Conservation (phyloP, 1,284 basidiomycete genomes). For the Heterobasidion occidentale region DNA sequence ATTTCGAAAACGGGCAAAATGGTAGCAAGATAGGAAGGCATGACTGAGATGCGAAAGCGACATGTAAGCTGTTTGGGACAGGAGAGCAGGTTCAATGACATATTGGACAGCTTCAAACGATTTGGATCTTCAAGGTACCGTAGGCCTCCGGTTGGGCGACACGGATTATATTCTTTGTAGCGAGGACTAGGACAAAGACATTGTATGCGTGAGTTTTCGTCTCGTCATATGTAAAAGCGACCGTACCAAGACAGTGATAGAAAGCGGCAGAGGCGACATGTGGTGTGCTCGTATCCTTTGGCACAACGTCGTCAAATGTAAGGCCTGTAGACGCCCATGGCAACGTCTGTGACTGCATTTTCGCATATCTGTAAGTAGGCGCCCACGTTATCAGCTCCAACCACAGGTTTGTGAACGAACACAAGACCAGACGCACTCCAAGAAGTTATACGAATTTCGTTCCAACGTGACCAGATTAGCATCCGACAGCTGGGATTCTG, state of each 20-base stretch:
- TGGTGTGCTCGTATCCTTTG: conserved; percentile 53
- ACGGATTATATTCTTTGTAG: conserved; percentile 53
- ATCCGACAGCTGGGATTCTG: conserved; percentile 47
- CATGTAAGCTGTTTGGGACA: background rate
- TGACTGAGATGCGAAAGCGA: background rate
- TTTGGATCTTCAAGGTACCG: conserved; percentile 34
- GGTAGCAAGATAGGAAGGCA: too few species aligned
- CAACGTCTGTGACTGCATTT: conserved; percentile 62
- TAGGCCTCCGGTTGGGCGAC: conserved; percentile 49
- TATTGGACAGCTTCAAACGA: conserved; percentile 15
- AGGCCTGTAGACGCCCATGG: conserved; percentile 38
- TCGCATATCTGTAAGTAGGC: conserved; percentile 49
- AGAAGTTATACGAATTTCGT: conserved; percentile 67
- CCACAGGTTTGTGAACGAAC: background rate
- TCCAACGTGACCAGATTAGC: conserved; percentile 53
- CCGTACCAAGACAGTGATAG: conserved; percentile 72
- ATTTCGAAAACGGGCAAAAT: too few species aligned
- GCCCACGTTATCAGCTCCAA: background rate
- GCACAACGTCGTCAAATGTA: conserved; percentile 59
- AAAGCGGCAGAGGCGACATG: conserved; percentile 73
- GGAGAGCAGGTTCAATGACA: too few species aligned
- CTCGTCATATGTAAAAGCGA: background rate
- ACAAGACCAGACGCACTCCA: conserved; percentile 48
- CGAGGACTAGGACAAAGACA: conserved; percentile 38
- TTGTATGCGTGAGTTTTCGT: background rate